Base-by-base conservation (phyloP, 345 rosid genomes). In the Garcia nutans region DNA sequence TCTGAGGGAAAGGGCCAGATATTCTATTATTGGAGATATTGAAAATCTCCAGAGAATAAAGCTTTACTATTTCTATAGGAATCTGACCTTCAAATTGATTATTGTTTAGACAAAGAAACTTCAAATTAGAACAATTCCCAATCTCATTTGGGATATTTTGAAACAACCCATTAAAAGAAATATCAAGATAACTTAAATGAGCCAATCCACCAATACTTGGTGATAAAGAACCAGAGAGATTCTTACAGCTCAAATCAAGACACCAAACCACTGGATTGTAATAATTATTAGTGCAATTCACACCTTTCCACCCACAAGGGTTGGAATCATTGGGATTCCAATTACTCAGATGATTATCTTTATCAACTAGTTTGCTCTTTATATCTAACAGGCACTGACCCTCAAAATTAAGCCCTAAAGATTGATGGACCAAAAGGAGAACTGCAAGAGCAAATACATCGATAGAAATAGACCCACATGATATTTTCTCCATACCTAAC, bases 301-400 rank as follows among this genome's bases (percentile, higher is more conserved):
- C 97, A 55, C 97, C 97, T 1, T 15, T 77, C 98, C 98, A 94
- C 68, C 83, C 77, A 85, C 98, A 94, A 67, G 98, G 97, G 26
- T 82, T 86, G 71, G 91, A 68, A 87, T 89, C 93, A 81, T 75
- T 80, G 31, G 87, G 80, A 61, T 90, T 81, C 98, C 98, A 94
- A 75, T 83, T 82, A 64, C 65, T 75, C 70, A 94, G 72, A 81
- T 76, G 68, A 41, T 84, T 76, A 77, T 74, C 66, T 2, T 77
- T 69, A 84, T 88, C 97, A 72, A 82, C 79, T 56, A 94, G 70
- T 56, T 76, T 77, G 74, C 77, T 79, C 84, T 90, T 92, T 57
- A 94, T 83, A 19, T 86, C 89, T 10, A 92, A 77, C 63, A 94
- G 95, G 79, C 55, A 67, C 65, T 87, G 93, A 69, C 93, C 97